Base-by-base conservation (phyloP, 805 yeast species). In the Ogataea zsoltii region DNA sequence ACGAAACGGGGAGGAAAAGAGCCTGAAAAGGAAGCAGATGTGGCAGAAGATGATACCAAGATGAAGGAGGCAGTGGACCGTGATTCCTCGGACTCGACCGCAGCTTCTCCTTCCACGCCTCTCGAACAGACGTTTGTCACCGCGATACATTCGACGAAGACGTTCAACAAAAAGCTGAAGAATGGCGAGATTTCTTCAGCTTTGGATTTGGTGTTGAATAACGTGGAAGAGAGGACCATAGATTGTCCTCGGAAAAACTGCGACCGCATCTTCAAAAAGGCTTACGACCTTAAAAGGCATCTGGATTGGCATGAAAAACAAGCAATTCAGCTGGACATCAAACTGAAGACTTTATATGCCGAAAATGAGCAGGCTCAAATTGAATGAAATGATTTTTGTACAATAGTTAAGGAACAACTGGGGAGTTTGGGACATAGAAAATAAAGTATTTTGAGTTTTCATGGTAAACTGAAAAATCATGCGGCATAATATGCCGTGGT, bases 211-310 rank as follows among this genome's bases (percentile, higher is more conserved):
- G 58, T 77, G 17, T 60, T 65, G 54, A 56, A 58, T 15, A 75
- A 73, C 53, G 67, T 63, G 34, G 59, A 65, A 7, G 54, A 61
- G 10, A 69, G 69, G 33, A 66, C 53, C 37, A 56, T 73, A 0
- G 42, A 55, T 0, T 84, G 90, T 56, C 71, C 79, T 0, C 75
- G 68, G 48, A 60, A 55, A 3, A 71, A 71, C 33, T 84, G 91
- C 60, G 65, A 65, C 28, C 69, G 88, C 46, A 66, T 69, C 6
- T 84, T 84, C 58, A 70, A 71, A 41, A 72, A 75, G 48, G 69
- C 71, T 0, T 69, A 69, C 52, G 83, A 78, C 55, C 55, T 79
- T 19, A 54, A 60, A 14, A 67, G 83, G 34, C 85, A 80, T 56
- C 50, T 79, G 40, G 62, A 58, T 32, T 80, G 84, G 84, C 85